Evolutionary conservation across 2,329 filamentous ascomycete genomes (phyloP), one percentile per base, ranked within the genome.

Genomic region (Aspergillus thermomutatus): DNA sequence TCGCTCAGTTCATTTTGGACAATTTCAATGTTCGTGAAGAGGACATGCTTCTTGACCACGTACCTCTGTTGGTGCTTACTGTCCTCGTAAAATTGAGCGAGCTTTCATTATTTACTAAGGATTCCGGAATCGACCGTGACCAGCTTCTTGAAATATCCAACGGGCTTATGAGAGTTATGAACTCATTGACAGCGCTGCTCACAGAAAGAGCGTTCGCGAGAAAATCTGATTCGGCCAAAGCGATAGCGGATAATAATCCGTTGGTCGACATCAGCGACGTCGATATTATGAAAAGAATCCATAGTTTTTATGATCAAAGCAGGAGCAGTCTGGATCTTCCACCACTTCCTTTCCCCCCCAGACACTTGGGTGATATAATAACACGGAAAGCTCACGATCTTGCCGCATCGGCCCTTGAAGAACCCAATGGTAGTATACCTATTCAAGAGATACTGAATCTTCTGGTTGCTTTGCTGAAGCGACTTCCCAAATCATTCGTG

Each of bases 11-110:
- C 72, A 87, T 97, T 54, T 77, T 97, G 61, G 77, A 83, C 4
- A 88, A 93, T 64, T 99, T 99, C 80, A 97, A 97, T 72, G 84
- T 97, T 50, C 86, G 88, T 53, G 94, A 99, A 74, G 94, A 97
- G 72, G 95, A 99, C 69, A 97, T 99, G 93, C 75, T 96, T 17
- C 85, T 89, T 1, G 78, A 90, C 23, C 93, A 97, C 74, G 89
- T 92, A 28, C 93, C 93, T 34, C 75, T 95, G 27, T 82, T 89
- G 53, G 82, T 86, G 2, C 74, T 95, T n/a, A 84, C 87, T 3
- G 78, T 89, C 26, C 75, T 86, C 7, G 69, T 77, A 10, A 77
- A 79, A 47, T 71, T 83, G 58, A 76, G 76, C 47, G 66, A 72
- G 37, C 52, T 75, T 8, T 64, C 60, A n/a, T 65, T 63, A 4